Base-by-base conservation (phyloP, 306 rosid species). In the Crataegus laevigata region DNA sequence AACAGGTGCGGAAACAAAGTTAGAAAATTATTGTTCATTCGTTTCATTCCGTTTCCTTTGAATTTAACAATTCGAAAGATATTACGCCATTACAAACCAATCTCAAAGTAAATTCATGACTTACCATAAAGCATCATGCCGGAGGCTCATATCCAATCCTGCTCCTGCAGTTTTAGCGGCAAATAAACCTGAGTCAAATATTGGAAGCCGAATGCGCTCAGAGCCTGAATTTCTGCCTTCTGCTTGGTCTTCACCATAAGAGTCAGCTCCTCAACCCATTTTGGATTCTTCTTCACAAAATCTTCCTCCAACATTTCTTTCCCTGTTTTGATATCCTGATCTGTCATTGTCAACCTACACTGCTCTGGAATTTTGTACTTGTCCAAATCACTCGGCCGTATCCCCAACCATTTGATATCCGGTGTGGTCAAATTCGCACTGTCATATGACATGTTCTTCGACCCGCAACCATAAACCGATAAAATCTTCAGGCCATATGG, bases 251-350 rank as follows among this genome's bases (percentile, higher is more conserved):
- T 94, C 86, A 94, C 96, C 98, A 94, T 94, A 82, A 94, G 87
- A 3, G 86, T 75, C 67, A 93, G 84, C 79, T 94, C 98, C 72
- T 91, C 97, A 58, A 94, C 98, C 98, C 97, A 94, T 18, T 91
- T 93, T 0, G 98, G 97, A 82, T 94, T 94, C 85, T 94, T 94
- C 83, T 94, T 94, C 45, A 91, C 96, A 77, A 94, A 91, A 85
- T 94, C 97, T 80, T 94, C 98, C 89, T 94, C 96, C 76, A 91
- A 67, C 90, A 91, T 11, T 80, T 94, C 97, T 78, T 91, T 94
- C 71, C 98, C 98, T 2, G 97, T 94, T 90, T 94, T 94, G 29
- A 94, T 90, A 91, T 94, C 98, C 87, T 94, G 97, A 78, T 94
- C 97, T 0, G 96, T 94, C 97, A 91, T 94, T 0, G 97, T 97